A percentile compares a stretch with the other conserved stretches of the same genome.
phyloP scores from a whole-genome alignment of 2,329 filamentous ascomycete species.

The Hortaea werneckii region DNA sequence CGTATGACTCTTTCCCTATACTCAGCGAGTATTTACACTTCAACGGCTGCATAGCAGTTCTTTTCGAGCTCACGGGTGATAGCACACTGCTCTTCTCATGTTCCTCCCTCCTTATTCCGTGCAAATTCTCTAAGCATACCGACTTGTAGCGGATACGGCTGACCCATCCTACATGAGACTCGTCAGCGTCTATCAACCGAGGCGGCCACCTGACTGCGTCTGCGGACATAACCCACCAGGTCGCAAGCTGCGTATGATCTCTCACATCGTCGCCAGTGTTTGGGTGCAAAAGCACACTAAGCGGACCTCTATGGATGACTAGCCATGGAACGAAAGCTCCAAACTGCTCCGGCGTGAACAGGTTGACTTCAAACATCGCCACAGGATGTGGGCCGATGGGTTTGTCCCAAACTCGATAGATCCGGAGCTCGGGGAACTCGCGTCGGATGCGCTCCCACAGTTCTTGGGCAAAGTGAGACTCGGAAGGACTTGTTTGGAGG shows the following conservation, averaged over 20 bases:
- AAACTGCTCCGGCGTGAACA: constrained; percentile 73
- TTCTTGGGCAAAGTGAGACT: constrained; percentile 57
- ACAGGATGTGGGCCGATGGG: constrained; percentile 74
- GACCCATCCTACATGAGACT: constrained; percentile 43
- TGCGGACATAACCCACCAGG: constrained; percentile 39
- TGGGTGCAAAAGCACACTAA: constrained; percentile 72
- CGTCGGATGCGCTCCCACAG: constrained; percentile 69
- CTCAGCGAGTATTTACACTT: neutral
- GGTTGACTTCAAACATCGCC: constrained; percentile 86
- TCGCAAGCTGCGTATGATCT: constrained; percentile 59
- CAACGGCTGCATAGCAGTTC: neutral
- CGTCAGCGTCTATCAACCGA: neutral
- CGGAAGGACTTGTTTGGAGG: constrained; percentile 49
- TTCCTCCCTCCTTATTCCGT: constrained; percentile 6
- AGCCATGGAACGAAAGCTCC: constrained; percentile 84
- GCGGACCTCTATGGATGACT: constrained; percentile 66
- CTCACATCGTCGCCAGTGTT: constrained; percentile 58
- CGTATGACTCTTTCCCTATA: too few species aligned
- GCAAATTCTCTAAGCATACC: constrained; percentile 35
- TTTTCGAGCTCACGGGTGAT: neutral
- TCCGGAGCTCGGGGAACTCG: constrained; percentile 78
- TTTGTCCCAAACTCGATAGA: constrained; percentile 66
- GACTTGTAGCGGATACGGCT: constrained; percentile 52
- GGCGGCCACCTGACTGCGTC: too few species aligned
- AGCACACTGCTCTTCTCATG: neutral